phyloP scores from a whole-genome alignment of 345 rosid genomes.

The Xanthoceras sorbifolium region DNA sequence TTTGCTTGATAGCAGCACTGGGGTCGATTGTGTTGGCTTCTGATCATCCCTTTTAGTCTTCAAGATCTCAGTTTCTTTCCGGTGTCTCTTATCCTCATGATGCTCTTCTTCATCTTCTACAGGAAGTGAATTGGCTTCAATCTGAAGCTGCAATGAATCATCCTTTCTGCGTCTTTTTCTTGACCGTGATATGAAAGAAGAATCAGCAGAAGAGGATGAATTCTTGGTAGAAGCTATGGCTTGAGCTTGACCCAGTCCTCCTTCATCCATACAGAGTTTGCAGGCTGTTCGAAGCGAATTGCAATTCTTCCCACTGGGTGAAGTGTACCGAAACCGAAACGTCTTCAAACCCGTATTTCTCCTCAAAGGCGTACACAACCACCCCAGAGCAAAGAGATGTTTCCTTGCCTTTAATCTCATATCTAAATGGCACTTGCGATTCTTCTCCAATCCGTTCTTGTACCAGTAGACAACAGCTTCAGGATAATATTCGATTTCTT shows the following conservation, averaged over 20 bases:
- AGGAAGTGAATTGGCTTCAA: background rate
- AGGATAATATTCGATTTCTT: background rate
- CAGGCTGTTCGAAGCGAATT: slow-evolving; percentile 25
- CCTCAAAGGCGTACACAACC: slow-evolving; percentile 11
- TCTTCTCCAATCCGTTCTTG: slow-evolving; percentile 6
- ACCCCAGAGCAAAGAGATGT: slow-evolving; percentile 18
- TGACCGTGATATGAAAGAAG: too few species aligned
- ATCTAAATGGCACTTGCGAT: background rate
- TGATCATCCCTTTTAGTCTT: slow-evolving; percentile 7
- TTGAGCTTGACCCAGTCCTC: background rate
- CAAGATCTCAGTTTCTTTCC: background rate
- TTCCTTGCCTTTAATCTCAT: slow-evolving; percentile 16
- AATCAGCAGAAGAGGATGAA: background rate
- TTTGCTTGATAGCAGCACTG: slow-evolving; percentile 8
- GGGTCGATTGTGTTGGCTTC: background rate
- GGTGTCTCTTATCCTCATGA: background rate
- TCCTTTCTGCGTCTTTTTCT: too few species aligned
- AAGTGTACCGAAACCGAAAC: slow-evolving; percentile 20
- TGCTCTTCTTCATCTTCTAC: background rate
- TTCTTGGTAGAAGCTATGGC: background rate
- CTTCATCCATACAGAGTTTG: slow-evolving; percentile 3
- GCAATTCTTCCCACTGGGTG: slow-evolving; percentile 8
- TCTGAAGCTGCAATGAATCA: background rate
- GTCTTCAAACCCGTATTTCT: background rate
- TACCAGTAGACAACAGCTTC: slow-evolving; percentile 19